phyloP scores from a whole-genome alignment of 192 early-diverging fungal genomes.

The Coemansia biformis region DNA sequence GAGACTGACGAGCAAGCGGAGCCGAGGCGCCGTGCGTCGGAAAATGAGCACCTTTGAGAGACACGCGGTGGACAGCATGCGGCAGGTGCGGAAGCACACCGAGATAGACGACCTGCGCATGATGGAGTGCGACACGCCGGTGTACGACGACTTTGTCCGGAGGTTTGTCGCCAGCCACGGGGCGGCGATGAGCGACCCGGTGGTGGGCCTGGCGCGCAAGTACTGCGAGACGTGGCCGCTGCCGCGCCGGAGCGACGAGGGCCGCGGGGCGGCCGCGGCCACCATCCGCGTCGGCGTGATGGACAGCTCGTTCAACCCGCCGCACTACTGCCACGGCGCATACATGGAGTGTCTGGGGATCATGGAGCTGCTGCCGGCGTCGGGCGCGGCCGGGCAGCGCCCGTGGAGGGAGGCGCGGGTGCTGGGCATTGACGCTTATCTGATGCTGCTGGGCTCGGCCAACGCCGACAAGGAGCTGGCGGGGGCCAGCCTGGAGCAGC shows the following conservation, averaged over 20 bases:
- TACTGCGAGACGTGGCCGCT: conserved; percentile 32
- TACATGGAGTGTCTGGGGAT: conserved; percentile 38
- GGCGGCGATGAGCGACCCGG: not conserved
- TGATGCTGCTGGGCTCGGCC: conserved; percentile 58
- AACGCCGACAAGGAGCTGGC: conserved; percentile 67
- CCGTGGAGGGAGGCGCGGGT: conserved; percentile 8
- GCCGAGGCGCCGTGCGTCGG: too few relatives aligned
- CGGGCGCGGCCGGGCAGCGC: conserved; percentile 3
- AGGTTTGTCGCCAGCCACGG: conserved; percentile 13
- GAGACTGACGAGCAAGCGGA: too few relatives aligned
- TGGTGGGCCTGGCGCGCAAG: conserved; percentile 23
- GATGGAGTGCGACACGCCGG: conserved; percentile 33
- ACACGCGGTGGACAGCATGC: not conserved
- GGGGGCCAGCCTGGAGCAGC: conserved; percentile 55
- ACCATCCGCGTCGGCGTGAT: conserved; percentile 52
- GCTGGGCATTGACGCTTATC: conserved; percentile 53
- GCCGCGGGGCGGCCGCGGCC: not conserved
- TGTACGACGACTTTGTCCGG: conserved; percentile 34
- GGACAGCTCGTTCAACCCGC: conserved; percentile 76
- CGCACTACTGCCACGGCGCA: conserved; percentile 51
- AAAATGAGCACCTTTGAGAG: too few relatives aligned
- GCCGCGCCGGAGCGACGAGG: not conserved
- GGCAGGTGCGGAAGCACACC: conserved; percentile 5
- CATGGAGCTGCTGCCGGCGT: conserved; percentile 14
- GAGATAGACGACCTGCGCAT: conserved; percentile 18